Evolutionary conservation across 1,284 basidiomycete genomes (phyloP).

Genomic region (Hortiboletus rubellus): DNA sequence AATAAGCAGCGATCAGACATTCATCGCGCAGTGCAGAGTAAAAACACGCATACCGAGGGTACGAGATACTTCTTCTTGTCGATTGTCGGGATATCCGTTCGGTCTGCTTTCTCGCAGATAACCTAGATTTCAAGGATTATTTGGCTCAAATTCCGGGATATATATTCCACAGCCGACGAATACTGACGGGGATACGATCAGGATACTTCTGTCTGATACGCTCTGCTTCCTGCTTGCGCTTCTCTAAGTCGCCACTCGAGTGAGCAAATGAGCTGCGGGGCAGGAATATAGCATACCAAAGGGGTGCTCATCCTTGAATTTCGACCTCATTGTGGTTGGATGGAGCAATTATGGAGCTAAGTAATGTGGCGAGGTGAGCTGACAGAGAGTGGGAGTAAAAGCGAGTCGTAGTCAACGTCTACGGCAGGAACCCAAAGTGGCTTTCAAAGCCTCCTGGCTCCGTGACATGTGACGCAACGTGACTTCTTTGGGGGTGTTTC

Average conservation of each 20-base stretch:
- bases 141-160: constrained; percentile 10
- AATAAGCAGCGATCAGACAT: constrained; percentile 21
- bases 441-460: constrained; percentile 37
- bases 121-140: constrained; percentile 57
- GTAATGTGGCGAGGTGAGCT: constrained; percentile 3
- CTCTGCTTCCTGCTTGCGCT: constrained; percentile 97
- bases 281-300: constrained; percentile 66
- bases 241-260: constrained; percentile 59
- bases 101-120: constrained; percentile 99
- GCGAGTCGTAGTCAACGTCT: constrained; percentile 37
- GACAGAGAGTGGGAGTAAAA: constrained; percentile 15
- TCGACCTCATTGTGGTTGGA: constrained; percentile 75
- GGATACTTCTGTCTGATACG: constrained; percentile 98
- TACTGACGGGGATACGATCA: constrained; percentile 93
- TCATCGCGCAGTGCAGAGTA: constrained; percentile 10
- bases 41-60: constrained; percentile 70
- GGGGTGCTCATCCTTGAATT: constrained; percentile 99
- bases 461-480: constrained; percentile 36
- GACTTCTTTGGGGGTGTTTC: constrained; percentile 21
- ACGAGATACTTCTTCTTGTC: constrained; percentile 99
- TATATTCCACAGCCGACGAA: constrained; percentile 4
- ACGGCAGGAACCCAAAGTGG: constrained; percentile 25
- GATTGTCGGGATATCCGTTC: constrained; percentile 98
- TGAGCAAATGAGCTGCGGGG: constrained; percentile 27
- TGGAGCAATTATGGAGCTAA: constrained; percentile 4